Evolutionary conservation across 441 rosid genomes (phyloP).

Genomic region (Arabidopsis lyrata): DNA sequence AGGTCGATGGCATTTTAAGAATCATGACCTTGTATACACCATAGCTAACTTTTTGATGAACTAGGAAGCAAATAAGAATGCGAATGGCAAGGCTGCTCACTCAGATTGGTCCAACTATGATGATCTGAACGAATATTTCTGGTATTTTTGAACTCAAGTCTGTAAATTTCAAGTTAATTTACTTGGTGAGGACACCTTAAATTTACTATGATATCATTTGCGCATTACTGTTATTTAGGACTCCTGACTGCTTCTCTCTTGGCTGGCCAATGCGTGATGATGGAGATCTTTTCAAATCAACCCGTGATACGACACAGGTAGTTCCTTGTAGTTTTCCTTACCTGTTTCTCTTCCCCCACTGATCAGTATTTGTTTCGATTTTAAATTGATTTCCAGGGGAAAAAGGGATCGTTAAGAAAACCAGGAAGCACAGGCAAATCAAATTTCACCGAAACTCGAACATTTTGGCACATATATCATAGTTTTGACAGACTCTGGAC

Average conservation of each 20-base stretch:
- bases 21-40: slow-evolving; percentile 38
- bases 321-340: slow-evolving; percentile 30
- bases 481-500: slow-evolving; percentile 98
- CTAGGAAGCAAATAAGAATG: slow-evolving; percentile 90
- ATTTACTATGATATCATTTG: slow-evolving; percentile 20
- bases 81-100: slow-evolving; percentile 86
- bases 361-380: slow-evolving; percentile 22
- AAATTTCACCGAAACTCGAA: slow-evolving; percentile 86
- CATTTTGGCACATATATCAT: slow-evolving; percentile 97
- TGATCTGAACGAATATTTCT: slow-evolving; percentile 97
- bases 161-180: slow-evolving; percentile 22
- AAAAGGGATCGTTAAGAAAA: slow-evolving; percentile 54
- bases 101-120: slow-evolving; percentile 98
- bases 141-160: slow-evolving; percentile 60
- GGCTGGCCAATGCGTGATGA: slow-evolving; percentile 99
- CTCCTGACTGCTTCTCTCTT: slow-evolving; percentile 95
- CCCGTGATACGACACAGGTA: slow-evolving; percentile 64
- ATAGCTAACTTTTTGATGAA: slow-evolving; percentile 35
- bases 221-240: slow-evolving; percentile 57
- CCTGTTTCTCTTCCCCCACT: slow-evolving; percentile 32
- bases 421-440: slow-evolving; percentile 88
- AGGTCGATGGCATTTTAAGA: slow-evolving; percentile 12
- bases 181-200: slow-evolving; percentile 19
- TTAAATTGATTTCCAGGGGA: slow-evolving; percentile 60
- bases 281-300: slow-evolving; percentile 92